phyloP scores from a whole-genome alignment of 2,329 filamentous ascomycete species.

The Teratosphaeriaceae sp. region DNA sequence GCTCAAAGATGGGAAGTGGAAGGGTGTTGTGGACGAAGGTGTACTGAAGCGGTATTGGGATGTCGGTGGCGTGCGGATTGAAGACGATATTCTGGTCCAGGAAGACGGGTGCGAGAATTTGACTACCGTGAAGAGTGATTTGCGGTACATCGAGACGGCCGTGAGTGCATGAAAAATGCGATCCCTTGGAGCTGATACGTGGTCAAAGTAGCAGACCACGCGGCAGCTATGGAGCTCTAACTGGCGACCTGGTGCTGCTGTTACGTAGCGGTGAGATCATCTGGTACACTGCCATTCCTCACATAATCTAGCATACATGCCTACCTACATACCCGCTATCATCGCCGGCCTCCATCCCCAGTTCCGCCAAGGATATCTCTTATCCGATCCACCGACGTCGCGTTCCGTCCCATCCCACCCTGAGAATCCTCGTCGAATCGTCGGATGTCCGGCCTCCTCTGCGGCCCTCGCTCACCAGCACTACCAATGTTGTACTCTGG shows the following conservation, averaged over 20 bases:
- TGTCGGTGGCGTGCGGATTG: conserved; percentile 86
- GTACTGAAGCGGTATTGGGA: conserved; percentile 63
- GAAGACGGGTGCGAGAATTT: conserved; percentile 74
- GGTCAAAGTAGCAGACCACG: too few species aligned
- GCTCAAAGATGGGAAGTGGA: conserved; percentile 55
- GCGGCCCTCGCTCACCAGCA: background rate
- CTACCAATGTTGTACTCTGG: background rate
- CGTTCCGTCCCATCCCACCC: background rate
- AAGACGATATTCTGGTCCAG: conserved; percentile 79
- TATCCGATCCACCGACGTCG: background rate
- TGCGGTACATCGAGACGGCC: conserved; percentile 13
- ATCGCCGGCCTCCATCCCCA: background rate
- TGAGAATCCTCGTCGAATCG: conserved; percentile 22
- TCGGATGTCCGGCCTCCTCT: conserved; percentile 9
- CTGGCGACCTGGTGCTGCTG: too few species aligned
- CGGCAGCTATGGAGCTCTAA: too few species aligned
- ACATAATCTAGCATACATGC: too few species aligned
- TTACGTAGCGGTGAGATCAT: too few species aligned
- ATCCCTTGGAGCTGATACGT: too few species aligned
- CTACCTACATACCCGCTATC: too few species aligned
- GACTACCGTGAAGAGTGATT: conserved; percentile 66
- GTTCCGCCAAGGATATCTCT: background rate
- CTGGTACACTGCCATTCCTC: too few species aligned
- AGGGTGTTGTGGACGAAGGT: conserved; percentile 57
- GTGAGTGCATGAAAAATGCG: conserved; percentile 3